Evolutionary conservation across 305 asterid species (phyloP).

Genomic region (Fraxinus sp.): DNA sequence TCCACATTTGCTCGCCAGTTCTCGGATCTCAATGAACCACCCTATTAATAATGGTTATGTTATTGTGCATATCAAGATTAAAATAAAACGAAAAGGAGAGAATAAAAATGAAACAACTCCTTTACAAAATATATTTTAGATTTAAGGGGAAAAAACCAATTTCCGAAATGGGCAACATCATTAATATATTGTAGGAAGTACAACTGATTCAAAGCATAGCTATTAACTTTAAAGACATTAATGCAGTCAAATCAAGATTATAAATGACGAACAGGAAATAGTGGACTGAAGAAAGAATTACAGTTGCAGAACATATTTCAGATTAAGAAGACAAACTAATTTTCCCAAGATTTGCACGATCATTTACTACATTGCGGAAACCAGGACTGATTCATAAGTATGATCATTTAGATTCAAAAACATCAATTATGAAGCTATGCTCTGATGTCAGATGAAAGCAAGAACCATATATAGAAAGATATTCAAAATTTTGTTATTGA

Average conservation of each 20-base stretch:
- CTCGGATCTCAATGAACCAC: constrained; percentile 66
- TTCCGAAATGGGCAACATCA: neutral
- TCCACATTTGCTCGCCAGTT: constrained; percentile 69
- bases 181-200: neutral
- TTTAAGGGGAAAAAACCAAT: neutral
- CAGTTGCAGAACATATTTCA: neutral
- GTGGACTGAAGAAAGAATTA: neutral
- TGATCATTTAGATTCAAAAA: neutral
- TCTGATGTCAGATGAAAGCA: neutral
- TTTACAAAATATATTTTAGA: neutral
- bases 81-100: neutral
- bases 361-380: neutral
- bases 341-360: neutral
- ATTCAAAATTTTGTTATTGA: neutral
- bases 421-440: neutral
- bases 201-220: neutral
- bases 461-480: neutral
- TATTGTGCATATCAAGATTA: constrained; percentile 9
- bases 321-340: neutral
- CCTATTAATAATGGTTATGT: constrained; percentile 40
- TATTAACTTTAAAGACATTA: neutral
- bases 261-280: neutral
- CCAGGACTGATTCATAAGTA: neutral
- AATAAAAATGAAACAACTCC: neutral
- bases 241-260: neutral